Percentiles rank a stretch among this genome's conserved stretches.
Conservation (phyloP, 306 rosid genomes). For the Trichosanthes cucumerina region DNA sequence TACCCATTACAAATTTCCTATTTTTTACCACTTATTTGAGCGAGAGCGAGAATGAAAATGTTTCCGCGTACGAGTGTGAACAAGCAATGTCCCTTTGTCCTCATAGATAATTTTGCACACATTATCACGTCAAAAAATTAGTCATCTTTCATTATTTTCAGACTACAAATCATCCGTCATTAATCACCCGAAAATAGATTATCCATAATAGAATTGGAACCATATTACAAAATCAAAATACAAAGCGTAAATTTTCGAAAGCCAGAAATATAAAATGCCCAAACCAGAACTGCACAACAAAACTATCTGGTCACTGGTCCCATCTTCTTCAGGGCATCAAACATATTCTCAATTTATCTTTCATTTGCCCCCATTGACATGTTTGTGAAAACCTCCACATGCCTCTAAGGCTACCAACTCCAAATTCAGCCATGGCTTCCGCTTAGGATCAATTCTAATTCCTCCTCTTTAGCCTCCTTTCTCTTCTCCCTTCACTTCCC, state of each 20-base stretch:
- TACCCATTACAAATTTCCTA: no score
- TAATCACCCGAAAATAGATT: no score
- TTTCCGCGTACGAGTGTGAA: no score
- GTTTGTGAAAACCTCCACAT: neutral
- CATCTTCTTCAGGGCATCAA: neutral
- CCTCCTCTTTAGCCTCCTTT: neutral
- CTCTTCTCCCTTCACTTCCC: neutral
- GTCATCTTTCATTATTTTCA: no score
- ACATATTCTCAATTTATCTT: conserved; percentile 4
- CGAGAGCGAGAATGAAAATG: no score
- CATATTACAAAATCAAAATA: neutral
- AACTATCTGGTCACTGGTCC: neutral
- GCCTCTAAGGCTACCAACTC: neutral
- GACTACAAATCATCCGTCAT: no score
- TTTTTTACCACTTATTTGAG: no score
- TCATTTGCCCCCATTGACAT: neutral
- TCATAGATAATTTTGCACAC: no score
- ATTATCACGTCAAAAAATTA: no score
- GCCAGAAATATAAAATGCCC: neutral
- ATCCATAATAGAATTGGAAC: no score
- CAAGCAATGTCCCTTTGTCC: no score
- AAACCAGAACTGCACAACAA: neutral
- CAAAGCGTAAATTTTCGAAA: neutral
- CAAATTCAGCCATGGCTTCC: neutral
- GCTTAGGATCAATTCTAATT: neutral